Evolutionary conservation across 2,329 filamentous ascomycete species (phyloP).

Genomic region (Ophiognomonia clavigignenti-juglandacearum): DNA sequence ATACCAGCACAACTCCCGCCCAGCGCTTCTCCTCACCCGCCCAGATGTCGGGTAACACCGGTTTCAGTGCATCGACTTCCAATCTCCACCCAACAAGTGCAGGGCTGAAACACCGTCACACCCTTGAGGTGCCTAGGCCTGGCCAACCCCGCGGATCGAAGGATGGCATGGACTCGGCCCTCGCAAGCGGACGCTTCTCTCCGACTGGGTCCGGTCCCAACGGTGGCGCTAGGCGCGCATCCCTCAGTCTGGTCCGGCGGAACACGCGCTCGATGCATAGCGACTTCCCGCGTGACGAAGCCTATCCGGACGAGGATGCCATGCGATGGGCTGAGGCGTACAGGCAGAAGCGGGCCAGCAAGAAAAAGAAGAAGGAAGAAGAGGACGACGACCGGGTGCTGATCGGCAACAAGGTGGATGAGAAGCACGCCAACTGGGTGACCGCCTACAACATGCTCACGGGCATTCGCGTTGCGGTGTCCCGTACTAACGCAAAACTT

Average conservation of each 20-base stretch:
- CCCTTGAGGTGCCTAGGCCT: conserved; percentile 76
- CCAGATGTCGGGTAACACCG: conserved; percentile 39
- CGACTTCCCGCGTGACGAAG: conserved; percentile 77
- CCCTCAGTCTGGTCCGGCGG: conserved; percentile 75
- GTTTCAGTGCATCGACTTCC: conserved; percentile 33
- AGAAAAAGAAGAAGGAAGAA: conserved; percentile 74
- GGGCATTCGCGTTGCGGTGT: conserved; percentile 94
- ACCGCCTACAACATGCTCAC: conserved; percentile 99
- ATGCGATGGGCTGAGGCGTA: conserved; percentile 90
- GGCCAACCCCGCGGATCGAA: conserved; percentile 63
- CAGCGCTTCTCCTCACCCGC: conserved; percentile 65
- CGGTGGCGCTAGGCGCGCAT: conserved; percentile 65
- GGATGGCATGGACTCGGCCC: conserved; percentile 63
- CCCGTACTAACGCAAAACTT: conserved; percentile 92
- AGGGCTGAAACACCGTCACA: conserved; percentile 75
- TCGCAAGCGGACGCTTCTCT: conserved; percentile 77
- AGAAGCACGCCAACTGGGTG: conserved; percentile 94
- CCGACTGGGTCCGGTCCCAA: conserved; percentile 51
- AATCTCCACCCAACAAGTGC: conserved; percentile 50
- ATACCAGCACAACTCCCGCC: conserved; percentile 24
- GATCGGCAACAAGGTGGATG: conserved; percentile 95
- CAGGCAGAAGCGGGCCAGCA: conserved; percentile 84
- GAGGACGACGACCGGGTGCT: conserved; percentile 93
- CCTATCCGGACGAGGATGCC: conserved; percentile 84
- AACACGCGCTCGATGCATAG: conserved; percentile 82